Conservation (phyloP, 2,329 filamentous ascomycete genomes). For the Neurospora crassa region DNA sequence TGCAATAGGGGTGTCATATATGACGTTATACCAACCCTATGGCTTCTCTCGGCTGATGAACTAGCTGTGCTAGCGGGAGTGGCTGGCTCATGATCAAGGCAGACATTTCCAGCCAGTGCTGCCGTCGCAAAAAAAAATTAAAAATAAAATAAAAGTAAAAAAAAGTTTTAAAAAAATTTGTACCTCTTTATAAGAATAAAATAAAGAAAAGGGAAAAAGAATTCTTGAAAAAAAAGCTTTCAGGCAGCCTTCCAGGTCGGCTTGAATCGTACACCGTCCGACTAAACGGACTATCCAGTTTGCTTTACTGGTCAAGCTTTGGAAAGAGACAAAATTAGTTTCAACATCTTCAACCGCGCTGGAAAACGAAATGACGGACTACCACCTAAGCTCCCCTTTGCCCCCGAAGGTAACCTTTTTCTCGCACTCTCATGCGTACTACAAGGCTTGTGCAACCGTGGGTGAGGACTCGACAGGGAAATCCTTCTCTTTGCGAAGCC, state of each 20-base stretch:
- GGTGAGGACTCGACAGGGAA: not conserved
- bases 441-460: not conserved
- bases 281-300: not conserved
- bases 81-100: not conserved
- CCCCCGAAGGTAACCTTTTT: not conserved
- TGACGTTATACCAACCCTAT: not conserved
- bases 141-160: too few species aligned
- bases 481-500: not conserved
- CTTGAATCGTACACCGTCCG: not conserved
- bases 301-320: not conserved
- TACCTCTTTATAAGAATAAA: too few species aligned
- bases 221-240: too few species aligned
- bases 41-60: not conserved
- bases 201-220: too few species aligned
- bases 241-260: not conserved
- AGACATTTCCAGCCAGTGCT: not conserved
- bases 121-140: not conserved
- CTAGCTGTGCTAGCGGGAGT: not conserved
- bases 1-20: not conserved
- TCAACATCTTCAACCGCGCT: not conserved
- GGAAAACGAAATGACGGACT: not conserved
- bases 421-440: not conserved
- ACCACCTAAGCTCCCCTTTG: not conserved
- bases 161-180: too few species aligned
- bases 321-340: not conserved